Evolutionary conservation across 495 filamentous ascomycete species (phyloP).

Genomic region (Aspergillus hancockii): DNA sequence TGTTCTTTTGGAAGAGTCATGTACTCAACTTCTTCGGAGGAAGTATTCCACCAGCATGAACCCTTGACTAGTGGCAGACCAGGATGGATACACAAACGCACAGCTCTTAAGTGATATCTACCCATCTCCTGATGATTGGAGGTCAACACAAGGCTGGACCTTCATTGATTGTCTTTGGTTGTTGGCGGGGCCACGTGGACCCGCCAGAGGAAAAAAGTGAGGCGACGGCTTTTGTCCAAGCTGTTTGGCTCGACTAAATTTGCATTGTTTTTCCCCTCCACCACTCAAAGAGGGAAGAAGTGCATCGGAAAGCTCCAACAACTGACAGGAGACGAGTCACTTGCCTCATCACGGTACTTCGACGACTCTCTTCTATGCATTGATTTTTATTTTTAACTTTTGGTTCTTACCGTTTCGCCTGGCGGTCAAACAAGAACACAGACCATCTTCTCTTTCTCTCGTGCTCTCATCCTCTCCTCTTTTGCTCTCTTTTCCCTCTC

Average conservation of each 20-base stretch:
- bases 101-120: no score
- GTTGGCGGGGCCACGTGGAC: conserved; percentile 45
- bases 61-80: background rate
- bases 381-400: conserved; percentile 7
- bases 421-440: conserved; percentile 22
- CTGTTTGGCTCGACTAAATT: conserved; percentile 5
- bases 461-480: conserved; percentile 19
- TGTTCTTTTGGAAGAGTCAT: background rate
- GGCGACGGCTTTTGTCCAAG: conserved; percentile 23
- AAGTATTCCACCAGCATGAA: background rate
- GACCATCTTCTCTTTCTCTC: conserved; percentile 17
- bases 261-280: background rate
- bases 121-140: background rate
- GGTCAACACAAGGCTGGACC: conserved; percentile 2
- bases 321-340: conserved; percentile 2
- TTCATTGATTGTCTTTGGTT: background rate
- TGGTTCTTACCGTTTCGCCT: conserved; percentile 9
- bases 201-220: conserved; percentile 39
- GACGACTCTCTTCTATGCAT: background rate
- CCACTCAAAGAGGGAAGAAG: background rate
- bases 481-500: conserved; percentile 15
- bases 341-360: conserved; percentile 7
- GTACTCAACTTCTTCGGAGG: no score
- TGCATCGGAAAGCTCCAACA: conserved; percentile 2
- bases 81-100: background rate